These are phyloP conservation scores for Anethum foeniculum DNA, from an alignment of 140 eudicot genomes.

Conservation along the genomic window DNA sequence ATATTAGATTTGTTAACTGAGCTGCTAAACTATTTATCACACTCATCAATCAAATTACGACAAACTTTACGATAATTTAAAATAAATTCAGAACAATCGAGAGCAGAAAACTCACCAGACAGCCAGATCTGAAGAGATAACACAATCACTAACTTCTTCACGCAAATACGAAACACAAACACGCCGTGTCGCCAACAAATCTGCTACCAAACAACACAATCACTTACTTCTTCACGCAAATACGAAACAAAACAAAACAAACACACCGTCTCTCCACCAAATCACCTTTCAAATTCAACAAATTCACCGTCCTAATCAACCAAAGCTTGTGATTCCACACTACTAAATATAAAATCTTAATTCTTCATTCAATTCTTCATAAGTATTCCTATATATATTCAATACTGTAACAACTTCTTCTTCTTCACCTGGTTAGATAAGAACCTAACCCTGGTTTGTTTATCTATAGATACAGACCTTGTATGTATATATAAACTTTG, in stretches of 20 bases:
- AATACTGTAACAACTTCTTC: neutral
- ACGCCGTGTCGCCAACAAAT: neutral
- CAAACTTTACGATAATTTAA: neutral
- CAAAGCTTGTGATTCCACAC: too few relatives aligned
- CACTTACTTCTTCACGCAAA: neutral
- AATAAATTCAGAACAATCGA: neutral
- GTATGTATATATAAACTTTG: neutral
- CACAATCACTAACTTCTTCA: neutral
- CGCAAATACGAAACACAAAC: neutral
- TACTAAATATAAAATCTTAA: conserved; percentile 1
- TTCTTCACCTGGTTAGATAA: conserved; percentile 8
- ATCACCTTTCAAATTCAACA: neutral
- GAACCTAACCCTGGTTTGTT: conserved; percentile 14
- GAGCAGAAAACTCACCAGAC: conserved; percentile 16
- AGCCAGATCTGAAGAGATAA: conserved; percentile 17
- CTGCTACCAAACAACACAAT: neutral
- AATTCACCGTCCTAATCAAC: neutral
- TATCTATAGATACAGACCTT: neutral
- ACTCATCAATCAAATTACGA: neutral
- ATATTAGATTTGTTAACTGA: neutral
- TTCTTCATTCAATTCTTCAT: conserved; percentile 1
- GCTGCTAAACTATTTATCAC: neutral
- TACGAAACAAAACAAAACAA: neutral
- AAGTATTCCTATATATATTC: neutral
- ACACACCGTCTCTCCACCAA: neutral